phyloP scores from a whole-genome alignment of 345 rosid genomes.

The Syzygium aqueum region DNA sequence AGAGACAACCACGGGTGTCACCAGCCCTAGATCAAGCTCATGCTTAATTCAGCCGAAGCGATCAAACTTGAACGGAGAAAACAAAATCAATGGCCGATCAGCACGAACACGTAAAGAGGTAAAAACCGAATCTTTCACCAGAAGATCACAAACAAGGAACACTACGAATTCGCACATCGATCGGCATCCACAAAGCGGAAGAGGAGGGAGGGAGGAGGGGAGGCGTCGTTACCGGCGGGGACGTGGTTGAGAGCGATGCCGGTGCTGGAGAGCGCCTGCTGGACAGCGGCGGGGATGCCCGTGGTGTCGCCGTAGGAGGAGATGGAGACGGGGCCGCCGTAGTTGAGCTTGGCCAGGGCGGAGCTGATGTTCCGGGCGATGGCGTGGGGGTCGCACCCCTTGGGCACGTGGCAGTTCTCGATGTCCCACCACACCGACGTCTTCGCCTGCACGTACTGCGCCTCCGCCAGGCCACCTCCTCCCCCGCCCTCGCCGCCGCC shows the following conservation, averaged over 20 bases:
- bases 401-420: conserved; percentile 39
- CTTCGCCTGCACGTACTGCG: conserved; percentile 37
- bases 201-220: not conserved
- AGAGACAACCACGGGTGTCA: not conserved
- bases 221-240: conserved; percentile 18
- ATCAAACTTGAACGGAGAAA: not conserved
- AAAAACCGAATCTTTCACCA: not conserved
- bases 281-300: conserved; percentile 19
- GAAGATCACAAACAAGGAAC: not conserved
- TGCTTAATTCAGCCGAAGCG: not conserved
- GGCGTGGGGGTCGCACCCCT: conserved; percentile 32
- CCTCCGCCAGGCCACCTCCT: conserved; percentile 14
- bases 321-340: conserved; percentile 31
- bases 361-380: conserved; percentile 44
- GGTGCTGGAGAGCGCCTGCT: conserved; percentile 34
- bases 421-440: conserved; percentile 51
- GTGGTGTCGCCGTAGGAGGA: conserved; percentile 42
- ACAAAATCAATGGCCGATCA: not conserved
- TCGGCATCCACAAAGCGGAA: not conserved
- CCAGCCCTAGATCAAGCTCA: not conserved
- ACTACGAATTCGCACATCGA: not conserved
- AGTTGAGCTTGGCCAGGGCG: conserved; percentile 29
- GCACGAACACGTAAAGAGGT: not conserved
- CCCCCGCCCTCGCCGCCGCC: not conserved
- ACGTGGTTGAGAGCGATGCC: conserved; percentile 36